Conservation (phyloP, 805 yeast genomes). For the Metschnikowia orientalis region DNA sequence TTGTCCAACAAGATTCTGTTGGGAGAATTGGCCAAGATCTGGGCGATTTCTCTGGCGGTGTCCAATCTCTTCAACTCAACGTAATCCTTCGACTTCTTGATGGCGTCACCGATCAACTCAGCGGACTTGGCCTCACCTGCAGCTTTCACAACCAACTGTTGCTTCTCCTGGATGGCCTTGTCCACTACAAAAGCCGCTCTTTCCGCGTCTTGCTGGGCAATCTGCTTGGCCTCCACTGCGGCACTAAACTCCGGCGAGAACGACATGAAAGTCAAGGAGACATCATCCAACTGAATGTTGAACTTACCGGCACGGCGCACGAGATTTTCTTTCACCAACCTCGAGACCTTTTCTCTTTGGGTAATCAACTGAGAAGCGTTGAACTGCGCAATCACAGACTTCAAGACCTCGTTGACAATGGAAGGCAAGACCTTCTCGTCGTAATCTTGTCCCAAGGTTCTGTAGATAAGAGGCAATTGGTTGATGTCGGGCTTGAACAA, state of each 20-base stretch:
- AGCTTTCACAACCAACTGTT: conserved; percentile 93
- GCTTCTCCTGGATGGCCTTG: conserved; percentile 96
- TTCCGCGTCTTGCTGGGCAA: conserved; percentile 99
- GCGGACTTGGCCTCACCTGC: conserved; percentile 99
- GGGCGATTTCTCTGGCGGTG: conserved; percentile 94
- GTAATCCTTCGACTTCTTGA: conserved; percentile 92
- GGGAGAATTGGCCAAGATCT: conserved; percentile 78
- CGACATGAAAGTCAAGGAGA: conserved; percentile 93
- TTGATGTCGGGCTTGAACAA: conserved; percentile 80
- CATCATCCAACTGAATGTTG: conserved; percentile 87
- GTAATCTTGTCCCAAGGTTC: conserved; percentile 91
- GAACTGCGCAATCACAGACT: conserved; percentile 96
- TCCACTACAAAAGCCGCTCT: conserved; percentile 97
- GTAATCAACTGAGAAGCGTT: conserved; percentile 97
- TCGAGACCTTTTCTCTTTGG: conserved; percentile 95
- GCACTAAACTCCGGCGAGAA: conserved; percentile 96
- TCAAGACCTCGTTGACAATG: conserved; percentile 95
- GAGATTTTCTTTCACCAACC: conserved; percentile 84
- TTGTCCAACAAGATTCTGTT: conserved; percentile 88
- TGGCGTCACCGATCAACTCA: conserved; percentile 97
- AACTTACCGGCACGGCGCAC: conserved; percentile 88
- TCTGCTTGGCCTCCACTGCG: conserved; percentile 98
- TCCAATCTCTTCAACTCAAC: conserved; percentile 95
- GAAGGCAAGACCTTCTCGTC: conserved; percentile 97
- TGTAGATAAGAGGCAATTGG: conserved; percentile 77